Evolutionary conservation across 1,139 yeast species (phyloP), one percentile per base, ranked within the genome.

Genomic region (Suhomyces chickasaworum): DNA sequence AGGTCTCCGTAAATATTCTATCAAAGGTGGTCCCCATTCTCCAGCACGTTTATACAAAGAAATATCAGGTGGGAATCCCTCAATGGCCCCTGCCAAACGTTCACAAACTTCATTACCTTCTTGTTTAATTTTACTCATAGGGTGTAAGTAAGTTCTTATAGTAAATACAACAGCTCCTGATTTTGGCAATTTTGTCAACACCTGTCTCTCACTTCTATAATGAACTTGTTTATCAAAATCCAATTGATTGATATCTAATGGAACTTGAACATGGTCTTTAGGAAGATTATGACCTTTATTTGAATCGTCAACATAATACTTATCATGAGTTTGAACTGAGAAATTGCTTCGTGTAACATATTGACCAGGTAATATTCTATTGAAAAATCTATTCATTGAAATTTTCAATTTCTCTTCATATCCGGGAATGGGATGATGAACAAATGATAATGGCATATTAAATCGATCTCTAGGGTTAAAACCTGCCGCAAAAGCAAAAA

Each of bases 401-500:
- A 65, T 42, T 59, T 83, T 78, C 44, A 84, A 69, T 53, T 78
- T 80, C 36, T 71, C 62, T 47, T 73, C 70, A 57, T 84, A 84
- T 7, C 78, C 76, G 0, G 89, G 89, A 21, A 84, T 83, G 0
- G 89, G 89, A 13, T 66, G 75, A 54, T 84, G 89, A 37, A 84
- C 75, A 27, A 61, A 60, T 0, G 84, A 73, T 44, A 83, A 59
- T 2, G 85, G 85, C 40, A 63, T 70, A 50, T 80, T 72, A 57
- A 84, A 73, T 48, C 85, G 75, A 33, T 69, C 74, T 7, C 61
- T 57, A 2, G 91, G 93, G 53, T 83, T 78, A 61, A 87, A 87
- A 0, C 93, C 95, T 2, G 87, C 84, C 0, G 95, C 90, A 66
- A 84, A 86, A 3, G 83, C 83, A 58, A 84, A 78, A 0, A 81